Base-by-base conservation (phyloP, 2,329 filamentous ascomycete genomes). In the Botrytis squamosa region DNA sequence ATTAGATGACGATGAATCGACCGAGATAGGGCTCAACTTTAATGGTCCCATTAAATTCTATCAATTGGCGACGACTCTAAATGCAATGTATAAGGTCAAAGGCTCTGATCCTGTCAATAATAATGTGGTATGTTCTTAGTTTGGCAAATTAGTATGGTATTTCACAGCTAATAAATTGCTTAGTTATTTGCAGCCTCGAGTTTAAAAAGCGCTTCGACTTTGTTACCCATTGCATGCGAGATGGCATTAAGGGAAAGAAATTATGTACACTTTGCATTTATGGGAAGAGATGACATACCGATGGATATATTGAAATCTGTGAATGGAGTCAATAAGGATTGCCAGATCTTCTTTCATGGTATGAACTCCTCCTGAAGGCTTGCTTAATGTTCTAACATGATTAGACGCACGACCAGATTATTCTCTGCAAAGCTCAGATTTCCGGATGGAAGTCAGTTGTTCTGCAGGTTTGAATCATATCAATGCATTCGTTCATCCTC, bases 141-240 rank as follows among this genome's bases (percentile, higher is more conserved):
- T n/a, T 44, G 40, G 29, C 52, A 29, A 46, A 4, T 38, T 16
- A 63, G 16, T n/a, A 40, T 12, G 42, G n/a, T 55, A 8, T 52
- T 36, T 57, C 16, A 14, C 38, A 46, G 36, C 74, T 77, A 72
- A 78, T 36, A 9, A 38, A 65, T 7, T 57, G 16, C 69, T 42
- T 69, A 80, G 79, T 82, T 98, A 4, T 97, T 97, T 80, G 91
- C 91, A 7, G 90, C 92, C 5, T 91, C 93, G 0, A 94, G 87
- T 75, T 83, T 97, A 69, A 88, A 88, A 81, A 96, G 93, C 80
- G 89, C 90, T 25, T 88, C 93, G 0, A 87, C 88, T 46, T 81
- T 98, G 71, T 84, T 97, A 46, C 94, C 94, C 0, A 85, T 97
- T 80, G 93, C 95, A 9, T 98, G 96, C 82, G 89, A 93, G 78